phyloP scores from a whole-genome alignment of 495 filamentous ascomycete genomes.

The Arthonia radiata region DNA sequence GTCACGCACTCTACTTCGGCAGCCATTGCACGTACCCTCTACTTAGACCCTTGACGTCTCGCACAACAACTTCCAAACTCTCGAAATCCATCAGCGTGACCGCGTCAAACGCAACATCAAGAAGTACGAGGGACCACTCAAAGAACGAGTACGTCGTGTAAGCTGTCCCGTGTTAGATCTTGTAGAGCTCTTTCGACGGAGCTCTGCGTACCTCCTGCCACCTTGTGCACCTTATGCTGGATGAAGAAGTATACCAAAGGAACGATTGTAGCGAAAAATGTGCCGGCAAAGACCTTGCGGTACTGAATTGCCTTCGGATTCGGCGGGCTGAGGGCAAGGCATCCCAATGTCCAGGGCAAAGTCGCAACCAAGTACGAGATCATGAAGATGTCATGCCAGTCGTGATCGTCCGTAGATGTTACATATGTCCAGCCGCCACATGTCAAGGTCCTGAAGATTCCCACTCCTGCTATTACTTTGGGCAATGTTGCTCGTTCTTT shows the following conservation, averaged over 20 bases:
- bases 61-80: conserved; percentile 67
- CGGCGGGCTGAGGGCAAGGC: conserved; percentile 65
- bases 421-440: conserved; percentile 99
- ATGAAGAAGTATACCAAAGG: conserved; percentile 94
- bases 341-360: conserved; percentile 85
- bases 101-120: conserved; percentile 92
- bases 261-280: conserved; percentile 78
- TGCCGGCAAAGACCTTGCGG: conserved; percentile 55
- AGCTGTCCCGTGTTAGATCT: conserved; percentile 24
- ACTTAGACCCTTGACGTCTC: conserved; percentile 68
- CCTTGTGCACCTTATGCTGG: conserved; percentile 90
- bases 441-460: conserved; percentile 70
- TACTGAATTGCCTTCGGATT: conserved; percentile 71
- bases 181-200: neutral
- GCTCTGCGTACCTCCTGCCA: conserved; percentile 57
- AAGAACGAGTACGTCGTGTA: conserved; percentile 98
- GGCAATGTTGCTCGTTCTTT: conserved; percentile 48
- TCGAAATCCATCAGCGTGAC: conserved; percentile 90
- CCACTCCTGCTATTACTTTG: conserved; percentile 56
- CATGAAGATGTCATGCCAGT: conserved; percentile 99
- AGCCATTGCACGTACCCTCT: conserved; percentile 99
- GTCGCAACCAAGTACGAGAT: conserved; percentile 91
- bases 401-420: conserved; percentile 92
- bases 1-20: conserved; percentile 55
- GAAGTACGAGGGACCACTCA: conserved; percentile 85